These are phyloP conservation scores for Arthrobotrys iridis DNA, from an alignment of 2,329 filamentous ascomycete genomes.

Conservation along the genomic window DNA sequence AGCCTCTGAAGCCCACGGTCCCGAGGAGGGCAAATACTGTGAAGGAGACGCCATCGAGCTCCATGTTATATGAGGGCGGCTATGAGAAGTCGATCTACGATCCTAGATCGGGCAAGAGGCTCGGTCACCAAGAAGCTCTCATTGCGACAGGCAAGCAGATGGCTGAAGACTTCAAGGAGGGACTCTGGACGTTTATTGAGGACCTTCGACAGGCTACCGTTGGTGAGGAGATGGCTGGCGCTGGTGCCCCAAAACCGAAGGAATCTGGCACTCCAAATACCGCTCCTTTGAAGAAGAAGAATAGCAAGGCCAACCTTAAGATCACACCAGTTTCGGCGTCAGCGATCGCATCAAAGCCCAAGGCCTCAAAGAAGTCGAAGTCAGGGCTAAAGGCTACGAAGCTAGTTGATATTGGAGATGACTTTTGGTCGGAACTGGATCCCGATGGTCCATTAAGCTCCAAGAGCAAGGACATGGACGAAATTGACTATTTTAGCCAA, in stretches of 20 bases:
- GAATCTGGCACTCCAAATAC: conserved; percentile 20
- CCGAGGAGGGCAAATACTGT: conserved; percentile 50
- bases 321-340: conserved; percentile 52
- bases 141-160: conserved; percentile 76
- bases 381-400: conserved; percentile 63
- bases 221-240: conserved; percentile 82
- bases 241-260: conserved; percentile 65
- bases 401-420: conserved; percentile 63
- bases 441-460: conserved; percentile 62
- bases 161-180: conserved; percentile 86
- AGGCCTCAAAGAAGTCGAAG: conserved; percentile 58
- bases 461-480: conserved; percentile 41
- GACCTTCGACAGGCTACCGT: conserved; percentile 95
- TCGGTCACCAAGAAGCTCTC: conserved; percentile 64
- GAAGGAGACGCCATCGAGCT: conserved; percentile 31
- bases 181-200: conserved; percentile 92
- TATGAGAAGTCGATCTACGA: conserved; percentile 51
- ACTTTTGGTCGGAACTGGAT: conserved; percentile 67
- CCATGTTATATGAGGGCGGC: conserved; percentile 30
- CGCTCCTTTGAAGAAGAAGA: conserved; percentile 60
- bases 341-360: conserved; percentile 54
- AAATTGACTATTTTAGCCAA: conserved; percentile 42
- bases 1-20: conserved; percentile 29
- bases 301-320: conserved; percentile 60
- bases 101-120: conserved; percentile 20